Conservation (phyloP, 179 eudicot genomes). For the Actinidia arguta region DNA sequence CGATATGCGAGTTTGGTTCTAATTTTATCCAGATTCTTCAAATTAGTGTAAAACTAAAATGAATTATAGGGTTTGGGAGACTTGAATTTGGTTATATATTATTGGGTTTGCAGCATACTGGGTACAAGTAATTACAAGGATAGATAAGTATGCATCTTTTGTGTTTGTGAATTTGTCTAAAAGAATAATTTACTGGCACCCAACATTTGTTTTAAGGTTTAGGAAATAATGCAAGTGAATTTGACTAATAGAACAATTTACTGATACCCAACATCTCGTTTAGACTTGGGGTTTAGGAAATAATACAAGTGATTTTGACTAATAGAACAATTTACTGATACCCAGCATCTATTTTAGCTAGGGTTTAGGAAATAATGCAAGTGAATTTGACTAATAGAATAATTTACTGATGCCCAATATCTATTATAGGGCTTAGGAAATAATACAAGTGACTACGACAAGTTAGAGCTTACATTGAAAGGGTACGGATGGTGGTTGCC, state of each 20-base stretch:
- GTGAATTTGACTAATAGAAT: background rate
- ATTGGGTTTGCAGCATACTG: slow-evolving; percentile 10
- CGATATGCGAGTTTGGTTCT: background rate
- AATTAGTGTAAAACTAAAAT: background rate
- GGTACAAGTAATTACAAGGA: background rate
- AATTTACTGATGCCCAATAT: background rate
- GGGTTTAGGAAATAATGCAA: background rate
- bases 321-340: background rate
- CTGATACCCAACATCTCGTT: slow-evolving; percentile 6
- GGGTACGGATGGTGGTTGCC: slow-evolving; percentile 74
- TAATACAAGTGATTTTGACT: slow-evolving; percentile 63
- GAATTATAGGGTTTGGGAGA: background rate
- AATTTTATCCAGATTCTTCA: background rate
- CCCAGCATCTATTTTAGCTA: background rate
- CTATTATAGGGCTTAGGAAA: slow-evolving; percentile 77
- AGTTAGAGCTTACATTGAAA: slow-evolving; percentile 55
- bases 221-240: background rate
- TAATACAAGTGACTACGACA: slow-evolving; percentile 72
- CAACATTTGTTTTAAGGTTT: background rate
- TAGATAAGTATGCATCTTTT: background rate
- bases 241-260: background rate
- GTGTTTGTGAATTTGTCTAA: background rate
- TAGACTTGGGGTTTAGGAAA: slow-evolving; percentile 70
- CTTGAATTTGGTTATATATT: background rate
- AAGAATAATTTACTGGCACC: background rate